phyloP scores from a whole-genome alignment of 2,329 filamentous ascomycete genomes.

The Ophiocordyceps camponoti-rufipedis region DNA sequence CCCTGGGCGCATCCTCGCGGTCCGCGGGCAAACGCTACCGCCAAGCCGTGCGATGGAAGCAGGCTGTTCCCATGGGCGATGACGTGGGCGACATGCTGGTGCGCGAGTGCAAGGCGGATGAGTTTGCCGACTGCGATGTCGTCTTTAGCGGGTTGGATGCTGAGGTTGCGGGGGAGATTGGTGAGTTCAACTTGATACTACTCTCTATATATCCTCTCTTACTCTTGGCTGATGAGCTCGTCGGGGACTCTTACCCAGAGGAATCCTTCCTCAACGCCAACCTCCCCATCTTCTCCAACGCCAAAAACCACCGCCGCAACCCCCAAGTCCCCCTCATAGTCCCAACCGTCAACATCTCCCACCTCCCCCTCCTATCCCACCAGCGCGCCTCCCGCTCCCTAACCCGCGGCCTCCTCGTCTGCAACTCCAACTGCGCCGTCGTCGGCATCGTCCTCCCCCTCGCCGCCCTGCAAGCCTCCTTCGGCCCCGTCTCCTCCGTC shows the following conservation, averaged over 20 bases:
- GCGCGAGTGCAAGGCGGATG: slow-evolving; percentile 62
- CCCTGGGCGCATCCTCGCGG: slow-evolving; percentile 73
- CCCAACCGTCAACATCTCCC: slow-evolving; percentile 79
- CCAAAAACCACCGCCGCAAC: slow-evolving; percentile 89
- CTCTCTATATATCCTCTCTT: neutral
- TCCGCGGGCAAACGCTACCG: slow-evolving; percentile 89
- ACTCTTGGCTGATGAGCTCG: neutral
- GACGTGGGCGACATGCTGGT: slow-evolving; percentile 61
- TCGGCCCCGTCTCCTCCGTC: slow-evolving; percentile 61
- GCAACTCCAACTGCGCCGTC: slow-evolving; percentile 96
- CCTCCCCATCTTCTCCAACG: slow-evolving; percentile 89
- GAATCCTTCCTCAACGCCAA: slow-evolving; percentile 80
- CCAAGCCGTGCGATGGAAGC: slow-evolving; percentile 92
- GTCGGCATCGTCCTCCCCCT: slow-evolving; percentile 93
- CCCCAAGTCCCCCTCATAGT: slow-evolving; percentile 85
- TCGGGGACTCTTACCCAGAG: too few species aligned
- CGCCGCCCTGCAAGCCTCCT: slow-evolving; percentile 69
- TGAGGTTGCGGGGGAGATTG: slow-evolving; percentile 80
- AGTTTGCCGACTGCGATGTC: slow-evolving; percentile 81
- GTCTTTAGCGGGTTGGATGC: slow-evolving; percentile 87
- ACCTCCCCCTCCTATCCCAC: slow-evolving; percentile 77
- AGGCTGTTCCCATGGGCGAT: slow-evolving; percentile 63
- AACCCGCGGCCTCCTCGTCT: slow-evolving; percentile 79
- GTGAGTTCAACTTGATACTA: slow-evolving; percentile 24
- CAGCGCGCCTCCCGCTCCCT: slow-evolving; percentile 58